Evolutionary conservation across 306 rosid species (phyloP).

Genomic region (Cucurbita maxima): DNA sequence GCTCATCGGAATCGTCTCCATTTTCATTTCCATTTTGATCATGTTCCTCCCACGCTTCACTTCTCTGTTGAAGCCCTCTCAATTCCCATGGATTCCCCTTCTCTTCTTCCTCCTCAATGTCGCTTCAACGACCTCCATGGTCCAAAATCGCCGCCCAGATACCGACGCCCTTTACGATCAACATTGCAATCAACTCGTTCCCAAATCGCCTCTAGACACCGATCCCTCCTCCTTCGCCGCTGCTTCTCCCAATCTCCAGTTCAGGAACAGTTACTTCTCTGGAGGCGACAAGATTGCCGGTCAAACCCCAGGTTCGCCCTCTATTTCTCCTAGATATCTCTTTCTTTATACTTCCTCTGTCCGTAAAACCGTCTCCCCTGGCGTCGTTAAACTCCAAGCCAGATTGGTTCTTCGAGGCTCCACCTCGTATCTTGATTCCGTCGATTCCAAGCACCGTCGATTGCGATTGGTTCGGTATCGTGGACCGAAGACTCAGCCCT

Average conservation of each 20-base stretch:
- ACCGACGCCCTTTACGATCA: conserved; percentile 19
- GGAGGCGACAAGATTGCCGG: conserved; percentile 46
- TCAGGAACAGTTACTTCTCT: conserved; percentile 33
- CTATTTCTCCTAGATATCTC: background rate
- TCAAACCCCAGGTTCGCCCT: background rate
- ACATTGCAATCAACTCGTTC: conserved; percentile 39
- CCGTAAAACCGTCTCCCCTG: conserved; percentile 17
- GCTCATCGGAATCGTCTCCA: background rate
- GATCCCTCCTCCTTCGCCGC: background rate
- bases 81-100: background rate
- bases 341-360: conserved; percentile 12
- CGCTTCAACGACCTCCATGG: conserved; percentile 1
- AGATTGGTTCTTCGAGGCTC: conserved; percentile 18
- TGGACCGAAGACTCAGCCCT: conserved; percentile 15
- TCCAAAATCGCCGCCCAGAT: background rate
- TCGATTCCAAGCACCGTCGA: conserved; percentile 13
- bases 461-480: conserved; percentile 21
- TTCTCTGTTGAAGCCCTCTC: background rate
- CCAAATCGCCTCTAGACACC: conserved; percentile 12
- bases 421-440: background rate
- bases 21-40: background rate
- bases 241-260: conserved; percentile 8
- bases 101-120: conserved; percentile 12
- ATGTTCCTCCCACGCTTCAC: background rate
- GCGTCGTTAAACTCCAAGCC: conserved; percentile 22